Evolutionary conservation across 176 grass and related monocot genomes (phyloP).

Genomic region (Eleusine coracana): DNA sequence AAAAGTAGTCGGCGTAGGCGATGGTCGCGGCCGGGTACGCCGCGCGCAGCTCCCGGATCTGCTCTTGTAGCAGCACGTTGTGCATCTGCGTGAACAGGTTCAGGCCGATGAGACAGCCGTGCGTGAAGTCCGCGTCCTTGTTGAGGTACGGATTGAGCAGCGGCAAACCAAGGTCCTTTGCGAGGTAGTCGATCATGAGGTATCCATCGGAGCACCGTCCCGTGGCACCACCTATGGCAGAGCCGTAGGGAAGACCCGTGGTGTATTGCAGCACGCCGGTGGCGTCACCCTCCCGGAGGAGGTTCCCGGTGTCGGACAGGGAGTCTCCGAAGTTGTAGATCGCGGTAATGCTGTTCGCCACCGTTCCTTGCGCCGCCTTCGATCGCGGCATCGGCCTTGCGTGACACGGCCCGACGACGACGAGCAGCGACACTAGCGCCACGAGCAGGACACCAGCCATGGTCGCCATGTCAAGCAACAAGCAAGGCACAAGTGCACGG

Average conservation of each 20-base stretch:
- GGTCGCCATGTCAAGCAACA: neutral
- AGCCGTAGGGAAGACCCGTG: constrained; percentile 19
- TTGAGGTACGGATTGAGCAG: constrained; percentile 52
- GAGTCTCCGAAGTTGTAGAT: constrained; percentile 48
- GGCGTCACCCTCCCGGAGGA: constrained; percentile 27
- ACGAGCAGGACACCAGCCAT: neutral
- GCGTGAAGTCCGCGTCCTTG: constrained; percentile 39
- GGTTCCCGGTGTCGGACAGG: constrained; percentile 36
- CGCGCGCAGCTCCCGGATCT: constrained; percentile 34
- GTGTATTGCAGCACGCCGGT: neutral
- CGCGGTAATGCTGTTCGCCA: neutral
- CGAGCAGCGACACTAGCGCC: neutral
- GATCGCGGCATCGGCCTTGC: neutral
- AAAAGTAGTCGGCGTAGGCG: constrained; percentile 78
- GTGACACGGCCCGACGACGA: neutral
- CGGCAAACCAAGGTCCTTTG: constrained; percentile 36
- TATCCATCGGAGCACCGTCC: constrained; percentile 37
- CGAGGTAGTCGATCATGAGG: constrained; percentile 46
- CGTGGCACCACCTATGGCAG: neutral
- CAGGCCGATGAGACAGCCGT: constrained; percentile 47
- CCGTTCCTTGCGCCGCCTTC: too few relatives aligned
- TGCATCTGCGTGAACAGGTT: constrained; percentile 63
- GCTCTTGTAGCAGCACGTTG: constrained; percentile 55
- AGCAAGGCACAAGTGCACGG: neutral
- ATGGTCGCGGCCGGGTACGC: constrained; percentile 40